Conservation (phyloP, 768 basidiomycete species). For the Infundibulicybe gibba region DNA sequence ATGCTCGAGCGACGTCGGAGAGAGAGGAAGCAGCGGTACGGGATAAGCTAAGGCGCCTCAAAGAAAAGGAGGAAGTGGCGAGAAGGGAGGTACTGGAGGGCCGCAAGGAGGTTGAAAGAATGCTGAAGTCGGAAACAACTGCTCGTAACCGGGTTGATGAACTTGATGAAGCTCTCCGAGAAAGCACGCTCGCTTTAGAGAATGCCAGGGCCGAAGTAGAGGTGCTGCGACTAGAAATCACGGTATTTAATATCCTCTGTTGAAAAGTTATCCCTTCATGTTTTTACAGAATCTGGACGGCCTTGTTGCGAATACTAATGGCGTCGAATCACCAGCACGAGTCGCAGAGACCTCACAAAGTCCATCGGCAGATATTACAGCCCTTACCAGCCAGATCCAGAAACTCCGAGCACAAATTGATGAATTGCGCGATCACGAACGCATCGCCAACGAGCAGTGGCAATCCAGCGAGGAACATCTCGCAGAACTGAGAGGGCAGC, state of each 20-base stretch:
- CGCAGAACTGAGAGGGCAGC: slow-evolving; percentile 10
- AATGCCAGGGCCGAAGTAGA: slow-evolving; percentile 91
- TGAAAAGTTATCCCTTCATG: slow-evolving; percentile 1
- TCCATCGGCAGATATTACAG: slow-evolving; percentile 46
- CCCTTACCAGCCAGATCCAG: slow-evolving; percentile 52
- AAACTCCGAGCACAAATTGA: slow-evolving; percentile 47
- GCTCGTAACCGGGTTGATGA: slow-evolving; percentile 74
- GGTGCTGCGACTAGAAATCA: slow-evolving; percentile 63
- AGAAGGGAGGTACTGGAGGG: slow-evolving; percentile 69
- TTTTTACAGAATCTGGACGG: slow-evolving; percentile 60
- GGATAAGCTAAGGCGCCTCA: slow-evolving; percentile 61
- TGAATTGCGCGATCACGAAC: slow-evolving; percentile 25
- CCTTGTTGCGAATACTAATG: slow-evolving; percentile 38
- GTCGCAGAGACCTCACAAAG: slow-evolving; percentile 43
- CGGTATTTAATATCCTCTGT: slow-evolving; percentile 41
- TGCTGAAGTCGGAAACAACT: slow-evolving; percentile 55
- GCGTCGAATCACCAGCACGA: slow-evolving; percentile 40
- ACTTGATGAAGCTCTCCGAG: slow-evolving; percentile 84
- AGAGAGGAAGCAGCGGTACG: slow-evolving; percentile 64
- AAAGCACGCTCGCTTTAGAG: slow-evolving; percentile 85
- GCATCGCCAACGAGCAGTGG: slow-evolving; percentile 8
- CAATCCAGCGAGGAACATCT: slow-evolving; percentile 5
- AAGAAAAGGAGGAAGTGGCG: slow-evolving; percentile 69
- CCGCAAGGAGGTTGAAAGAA: slow-evolving; percentile 61
- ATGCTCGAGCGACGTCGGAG: slow-evolving; percentile 65